Evolutionary conservation across 345 rosid genomes (phyloP), one percentile per base, ranked within the genome.

Genomic region (Atalantia buxifolia): DNA sequence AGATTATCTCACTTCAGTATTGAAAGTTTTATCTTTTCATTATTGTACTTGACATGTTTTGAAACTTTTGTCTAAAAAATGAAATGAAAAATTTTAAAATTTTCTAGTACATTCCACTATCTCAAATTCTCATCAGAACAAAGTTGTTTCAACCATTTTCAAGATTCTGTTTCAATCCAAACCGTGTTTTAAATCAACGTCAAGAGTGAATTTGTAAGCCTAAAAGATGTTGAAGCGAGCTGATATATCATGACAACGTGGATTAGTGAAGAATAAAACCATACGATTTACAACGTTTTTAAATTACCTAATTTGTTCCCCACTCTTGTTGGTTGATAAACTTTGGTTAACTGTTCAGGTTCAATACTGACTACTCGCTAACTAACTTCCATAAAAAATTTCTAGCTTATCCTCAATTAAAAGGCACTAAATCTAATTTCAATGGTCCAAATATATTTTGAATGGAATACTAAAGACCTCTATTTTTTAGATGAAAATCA

Each of bases 401-500:
- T 16, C 5, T 35, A 25, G 33, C 66, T 24, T 36, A 25, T 59
- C 40, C 35, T n/a, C 24, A 5, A 36, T 14, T 50, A 50, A 60
- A 31, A 77, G 57, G 66, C 73, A 57, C 42, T 24, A 71, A 10
- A 25, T n/a, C 35, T 56, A 69, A 31, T 36, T n/a, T 22, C 19
- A 33, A 21, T 24, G 78, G 42, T 12, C 21, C 31, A 59, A 56
- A 60, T 59, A 22, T 18, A 36, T 16, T 30, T 16, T 2, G 5
- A 69, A 69, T 77, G 25, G 25, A 28, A 24, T 50, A 40, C 28
- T 28, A 27, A 36, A 40, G 62, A 42, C 27, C 59, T 36, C 2
- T 50, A 55, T 66, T 56, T 61, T 75, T 64, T 75, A 57, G 63
- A 68, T 53, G 27, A 76, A 61, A 38, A 60, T 31, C 53, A 38